Base-by-base conservation (phyloP, 2,329 filamentous ascomycete genomes). In the Epicoccum sorghinum region DNA sequence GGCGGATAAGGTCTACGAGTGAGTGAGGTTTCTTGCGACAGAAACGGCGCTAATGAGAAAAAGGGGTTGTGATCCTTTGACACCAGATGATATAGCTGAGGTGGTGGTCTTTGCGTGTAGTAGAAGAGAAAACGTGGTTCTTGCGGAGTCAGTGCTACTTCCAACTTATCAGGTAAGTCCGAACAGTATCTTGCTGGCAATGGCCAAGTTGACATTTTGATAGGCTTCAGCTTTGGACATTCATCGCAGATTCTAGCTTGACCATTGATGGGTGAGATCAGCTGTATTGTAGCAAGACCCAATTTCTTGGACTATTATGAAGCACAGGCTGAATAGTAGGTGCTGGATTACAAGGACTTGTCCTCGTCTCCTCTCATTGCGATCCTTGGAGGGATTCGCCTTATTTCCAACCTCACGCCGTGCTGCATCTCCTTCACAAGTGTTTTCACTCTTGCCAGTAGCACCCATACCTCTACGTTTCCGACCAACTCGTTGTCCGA, bases 21-120 rank as follows among this genome's bases (percentile, higher is more conserved):
- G 54, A 45, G 64, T 56, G 14, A 9, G 5, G 1, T 13, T 10
- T n/a, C 13, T 18, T 33, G 8, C 12, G 1, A 18, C n/a, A 23
- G 12, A 2, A n/a, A 4, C 2, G 2, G 7, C 5, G 22, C 57
- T 68, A 23, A 66, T 8, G 6, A 8, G 18, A 12, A 1, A 6
- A 23, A 69, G 62, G 24, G 65, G 65, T 3, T 88, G 85, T 63
- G 89, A 93, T 61, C 91, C 91, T 39, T 79, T 96, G 58, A 95
- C 90, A 0, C 89, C 90, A 0, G 90, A 93, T 37, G 92, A 96
- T 66, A 90, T 96, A 68, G 91, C 91, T n/a, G 91, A 96, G 77
- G 82, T 93, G 36, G 81, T 96, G 44, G 91, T 96, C 10, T 96
- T 96, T 69, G 83, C 88, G 3, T 90, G 89, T 8, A 87, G 89